These are phyloP conservation scores for Rhododendron ferrugineum DNA, from an alignment of 148 eudicot species.

Conservation along the genomic window DNA sequence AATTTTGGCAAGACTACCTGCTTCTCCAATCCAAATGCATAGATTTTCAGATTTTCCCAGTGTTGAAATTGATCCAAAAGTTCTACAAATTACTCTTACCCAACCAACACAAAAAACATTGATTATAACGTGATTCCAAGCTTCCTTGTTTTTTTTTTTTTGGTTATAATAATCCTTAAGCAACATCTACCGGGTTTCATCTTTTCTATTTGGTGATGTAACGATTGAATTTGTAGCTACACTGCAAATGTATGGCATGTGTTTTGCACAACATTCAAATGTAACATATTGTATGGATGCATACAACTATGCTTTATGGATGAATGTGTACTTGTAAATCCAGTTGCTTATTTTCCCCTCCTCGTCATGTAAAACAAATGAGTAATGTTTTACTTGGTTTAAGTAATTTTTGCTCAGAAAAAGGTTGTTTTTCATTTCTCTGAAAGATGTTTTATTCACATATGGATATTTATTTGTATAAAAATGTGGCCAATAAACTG, in stretches of 20 bases:
- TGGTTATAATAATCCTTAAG: background rate
- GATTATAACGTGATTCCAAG: background rate
- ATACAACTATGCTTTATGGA: background rate
- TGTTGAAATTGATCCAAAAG: background rate
- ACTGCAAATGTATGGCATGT: background rate
- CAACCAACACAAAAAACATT: background rate
- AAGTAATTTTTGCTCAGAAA: background rate
- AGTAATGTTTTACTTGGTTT: background rate
- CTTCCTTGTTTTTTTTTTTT: background rate
- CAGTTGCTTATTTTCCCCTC: no score
- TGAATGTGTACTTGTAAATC: background rate
- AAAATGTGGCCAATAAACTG: slow-evolving; percentile 1
- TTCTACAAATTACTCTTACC: background rate
- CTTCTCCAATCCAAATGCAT: no score
- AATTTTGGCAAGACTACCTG: background rate
- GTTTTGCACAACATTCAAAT: background rate
- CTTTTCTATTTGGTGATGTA: slow-evolving; percentile 3
- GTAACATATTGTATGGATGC: background rate
- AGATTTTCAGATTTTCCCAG: background rate
- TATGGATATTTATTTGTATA: background rate
- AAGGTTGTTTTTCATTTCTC: background rate
- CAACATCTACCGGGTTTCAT: background rate
- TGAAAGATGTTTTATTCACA: background rate
- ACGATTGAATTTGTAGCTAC: background rate
- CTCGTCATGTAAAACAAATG: background rate